Percentiles rank a stretch among this genome's conserved stretches.
Conservation (phyloP, 352 stramenopile species). For the Phytophthora quininea region DNA sequence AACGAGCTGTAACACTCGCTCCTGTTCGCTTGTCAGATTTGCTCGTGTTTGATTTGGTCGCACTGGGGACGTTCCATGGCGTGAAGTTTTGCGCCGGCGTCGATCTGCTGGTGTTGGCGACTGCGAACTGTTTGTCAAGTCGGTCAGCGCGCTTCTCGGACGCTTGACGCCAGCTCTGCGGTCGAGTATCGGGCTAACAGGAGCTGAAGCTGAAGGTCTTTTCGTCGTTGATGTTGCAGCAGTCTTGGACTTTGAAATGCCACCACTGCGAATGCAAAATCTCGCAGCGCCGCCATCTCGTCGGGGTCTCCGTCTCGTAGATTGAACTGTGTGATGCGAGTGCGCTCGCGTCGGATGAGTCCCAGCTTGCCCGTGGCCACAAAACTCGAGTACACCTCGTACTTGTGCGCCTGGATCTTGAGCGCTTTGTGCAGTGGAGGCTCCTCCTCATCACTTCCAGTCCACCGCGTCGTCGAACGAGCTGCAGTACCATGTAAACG, state of each 20-base stretch:
- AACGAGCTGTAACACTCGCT: constrained; percentile 51
- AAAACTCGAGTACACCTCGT: constrained; percentile 79
- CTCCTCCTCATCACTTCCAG: constrained; percentile 61
- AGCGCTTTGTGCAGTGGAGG: constrained; percentile 60
- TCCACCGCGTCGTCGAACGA: constrained; percentile 59
- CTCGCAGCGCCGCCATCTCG: constrained; percentile 47
- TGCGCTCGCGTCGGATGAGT: constrained; percentile 62
- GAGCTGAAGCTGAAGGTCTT: constrained; percentile 10
- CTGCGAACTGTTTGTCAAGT: constrained; percentile 38
- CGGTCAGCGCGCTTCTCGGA: constrained; percentile 26
- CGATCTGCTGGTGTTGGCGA: constrained; percentile 19
- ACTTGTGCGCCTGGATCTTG: constrained; percentile 48
- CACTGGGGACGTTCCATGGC: constrained; percentile 12
- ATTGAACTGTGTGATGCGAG: constrained; percentile 71
- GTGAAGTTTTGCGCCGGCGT: constrained; percentile 13
- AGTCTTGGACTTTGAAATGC: constrained; percentile 38
- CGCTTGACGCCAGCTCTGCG: constrained; percentile 30
- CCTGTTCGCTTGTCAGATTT: constrained; percentile 47
- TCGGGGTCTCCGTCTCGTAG: constrained; percentile 47
- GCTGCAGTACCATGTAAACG: constrained; percentile 13
- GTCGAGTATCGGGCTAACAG: constrained; percentile 10
- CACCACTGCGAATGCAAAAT: constrained; percentile 61
- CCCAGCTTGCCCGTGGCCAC: constrained; percentile 61
- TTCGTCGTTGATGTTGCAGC: constrained; percentile 39
- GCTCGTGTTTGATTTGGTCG: constrained; percentile 2